phyloP scores from a whole-genome alignment of 192 early-diverging fungal species.

The Coemansia reversa region DNA sequence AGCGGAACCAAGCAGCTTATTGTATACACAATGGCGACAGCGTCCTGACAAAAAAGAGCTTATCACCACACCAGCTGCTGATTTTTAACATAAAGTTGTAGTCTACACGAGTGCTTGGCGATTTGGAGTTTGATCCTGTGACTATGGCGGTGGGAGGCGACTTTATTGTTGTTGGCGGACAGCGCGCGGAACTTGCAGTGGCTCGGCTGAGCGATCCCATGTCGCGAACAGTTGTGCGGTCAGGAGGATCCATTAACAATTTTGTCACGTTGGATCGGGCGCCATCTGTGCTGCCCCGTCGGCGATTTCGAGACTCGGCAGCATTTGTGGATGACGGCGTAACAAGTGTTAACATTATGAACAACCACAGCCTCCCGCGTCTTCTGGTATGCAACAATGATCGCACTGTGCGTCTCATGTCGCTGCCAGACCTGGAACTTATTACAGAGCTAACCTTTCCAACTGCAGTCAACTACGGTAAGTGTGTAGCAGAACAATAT shows the following conservation, averaged over 20 bases:
- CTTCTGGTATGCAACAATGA: slow-evolving; percentile 94
- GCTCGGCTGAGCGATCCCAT: slow-evolving; percentile 56
- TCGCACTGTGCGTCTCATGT: slow-evolving; percentile 85
- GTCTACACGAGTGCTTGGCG: slow-evolving; percentile 64
- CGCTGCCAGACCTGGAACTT: slow-evolving; percentile 74
- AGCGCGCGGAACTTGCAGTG: slow-evolving; percentile 75
- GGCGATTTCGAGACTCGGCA: slow-evolving; percentile 48
- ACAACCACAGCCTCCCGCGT: slow-evolving; percentile 56
- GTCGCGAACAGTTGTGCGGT: slow-evolving; percentile 22
- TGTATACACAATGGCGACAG: no score
- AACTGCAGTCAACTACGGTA: slow-evolving; percentile 85
- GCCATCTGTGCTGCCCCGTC: slow-evolving; percentile 17
- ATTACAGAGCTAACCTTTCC: slow-evolving; percentile 78
- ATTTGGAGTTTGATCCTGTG: slow-evolving; percentile 75
- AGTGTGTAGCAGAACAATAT: slow-evolving; percentile 19
- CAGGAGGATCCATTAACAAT: slow-evolving; percentile 51
- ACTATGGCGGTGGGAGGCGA: slow-evolving; percentile 75
- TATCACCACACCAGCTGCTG: neutral
- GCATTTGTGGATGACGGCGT: slow-evolving; percentile 68
- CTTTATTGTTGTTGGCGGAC: slow-evolving; percentile 90
- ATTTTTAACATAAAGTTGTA: slow-evolving; percentile 20
- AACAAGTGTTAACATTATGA: slow-evolving; percentile 74
- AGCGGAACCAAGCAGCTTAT: no score
- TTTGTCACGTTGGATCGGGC: slow-evolving; percentile 47
- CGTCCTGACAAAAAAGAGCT: neutral